Evolutionary conservation across 2,329 filamentous ascomycete species (phyloP), one percentile per base, ranked within the genome.

Genomic region (Calonectria pseudoreteaudii): DNA sequence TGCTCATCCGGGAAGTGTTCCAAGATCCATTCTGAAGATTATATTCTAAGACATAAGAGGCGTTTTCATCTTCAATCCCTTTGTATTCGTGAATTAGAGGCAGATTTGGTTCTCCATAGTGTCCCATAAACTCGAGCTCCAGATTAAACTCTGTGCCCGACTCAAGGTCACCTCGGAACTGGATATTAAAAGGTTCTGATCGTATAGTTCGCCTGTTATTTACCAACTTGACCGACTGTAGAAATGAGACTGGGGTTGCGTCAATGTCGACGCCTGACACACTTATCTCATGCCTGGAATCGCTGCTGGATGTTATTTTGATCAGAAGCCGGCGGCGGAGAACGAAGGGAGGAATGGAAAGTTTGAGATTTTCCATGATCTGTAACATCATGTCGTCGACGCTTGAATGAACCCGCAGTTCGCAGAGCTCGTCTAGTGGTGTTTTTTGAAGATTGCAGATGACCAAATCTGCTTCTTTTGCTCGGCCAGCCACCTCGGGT

Each of bases 401-500:
- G 56, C 80, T 83, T 0, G 84, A 77, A 71, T 84, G 83, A 0
- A 88, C 68, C 0, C 86, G 81, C 28, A 86, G 28, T 4, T 80
- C 76, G 0, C 82, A 78, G 0, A 85, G 68, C 0, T 74, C 38
- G 47, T 89, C 86, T 4, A 87, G 62, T 0, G 85, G 85, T 5
- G 87, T 88, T 0, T 81, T 80, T 66, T 89, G 87, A 4, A 89
- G 80, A 64, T 89, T 88, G 73, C 87, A 88, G 23, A 89, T 87
- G 0, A 78, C 83, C 3, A 88, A 81, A 30, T 82, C 83, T 0
- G 81, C 83, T 4, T 72, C 75, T 23, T 77, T 78, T 13, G 76
- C 81, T 20, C 76, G 71, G 1, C 84, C 84, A 0, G 83, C 82
- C 0, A 79, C 79, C 53, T 84, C 83, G 0, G 87, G 86, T 13